Conservation (phyloP, 768 basidiomycete species). For the Leccinum subgranulosum region DNA sequence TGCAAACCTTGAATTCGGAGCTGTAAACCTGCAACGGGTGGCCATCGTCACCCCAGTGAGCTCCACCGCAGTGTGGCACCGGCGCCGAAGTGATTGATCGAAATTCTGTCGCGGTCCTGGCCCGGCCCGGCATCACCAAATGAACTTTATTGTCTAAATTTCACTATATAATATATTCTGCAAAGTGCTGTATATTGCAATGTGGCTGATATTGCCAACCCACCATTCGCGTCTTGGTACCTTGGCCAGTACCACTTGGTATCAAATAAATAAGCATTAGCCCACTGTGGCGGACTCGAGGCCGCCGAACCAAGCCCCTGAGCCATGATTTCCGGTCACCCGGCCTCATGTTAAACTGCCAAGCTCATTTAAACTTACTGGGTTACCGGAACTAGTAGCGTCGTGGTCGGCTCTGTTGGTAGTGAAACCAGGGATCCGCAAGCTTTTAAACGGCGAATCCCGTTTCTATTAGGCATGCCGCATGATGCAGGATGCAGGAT, state of each 20-base stretch:
- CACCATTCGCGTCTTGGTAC: not conserved
- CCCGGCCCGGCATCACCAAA: not conserved
- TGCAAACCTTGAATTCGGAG: no score
- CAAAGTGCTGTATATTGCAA: no score
- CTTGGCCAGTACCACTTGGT: not conserved
- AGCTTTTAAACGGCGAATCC: not conserved
- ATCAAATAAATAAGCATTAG: not conserved
- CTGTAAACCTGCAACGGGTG: not conserved
- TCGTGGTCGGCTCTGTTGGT: not conserved
- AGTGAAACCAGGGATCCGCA: not conserved
- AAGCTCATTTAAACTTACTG: not conserved
- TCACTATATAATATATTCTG: no score
- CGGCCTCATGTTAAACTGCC: not conserved
- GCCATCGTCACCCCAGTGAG: not conserved
- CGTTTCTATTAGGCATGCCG: slow-evolving; percentile 1
- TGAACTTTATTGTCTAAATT: no score
- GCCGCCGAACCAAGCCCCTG: slow-evolving; percentile 2
- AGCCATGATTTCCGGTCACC: not conserved
- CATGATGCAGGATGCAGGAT: not conserved
- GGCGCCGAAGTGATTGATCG: not conserved
- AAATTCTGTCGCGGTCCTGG: not conserved
- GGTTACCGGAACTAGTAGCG: not conserved
- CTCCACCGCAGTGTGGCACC: not conserved
- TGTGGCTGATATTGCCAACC: not conserved
- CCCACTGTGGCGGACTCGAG: not conserved